Evolutionary conservation across 495 filamentous ascomycete genomes (phyloP).

Genomic region (Penicillium turbatum): DNA sequence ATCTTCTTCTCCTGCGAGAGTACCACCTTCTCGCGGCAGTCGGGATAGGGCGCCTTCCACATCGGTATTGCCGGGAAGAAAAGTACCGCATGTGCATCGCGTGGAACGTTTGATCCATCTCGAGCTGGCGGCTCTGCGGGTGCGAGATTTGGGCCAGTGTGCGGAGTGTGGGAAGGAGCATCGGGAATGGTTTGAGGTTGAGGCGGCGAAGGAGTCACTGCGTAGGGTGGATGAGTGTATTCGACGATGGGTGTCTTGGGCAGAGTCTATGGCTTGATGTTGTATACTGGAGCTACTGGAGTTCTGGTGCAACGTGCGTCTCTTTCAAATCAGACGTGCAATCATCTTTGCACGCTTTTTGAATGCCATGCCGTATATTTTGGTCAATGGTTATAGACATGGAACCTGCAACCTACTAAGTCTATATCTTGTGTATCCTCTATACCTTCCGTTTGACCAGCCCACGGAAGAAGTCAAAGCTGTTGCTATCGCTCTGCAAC

Average conservation of each 20-base stretch:
- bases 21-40: slow-evolving; percentile 5
- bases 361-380: not conserved
- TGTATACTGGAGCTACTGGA: too few relatives aligned
- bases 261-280: slow-evolving; percentile 33
- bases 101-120: slow-evolving; percentile 90
- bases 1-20: slow-evolving; percentile 24
- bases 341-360: not conserved
- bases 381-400: not conserved
- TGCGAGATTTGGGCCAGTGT: slow-evolving; percentile 68
- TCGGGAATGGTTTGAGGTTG: slow-evolving; percentile 93
- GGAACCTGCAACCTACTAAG: not conserved
- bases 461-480: slow-evolving; percentile 96
- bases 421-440: not conserved
- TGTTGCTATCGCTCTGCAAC: slow-evolving; percentile 94
- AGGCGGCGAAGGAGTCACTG: slow-evolving; percentile 66
- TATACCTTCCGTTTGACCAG: slow-evolving; percentile 73
- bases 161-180: slow-evolving; percentile 80
- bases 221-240: slow-evolving; percentile 78
- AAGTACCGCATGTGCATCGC: slow-evolving; percentile 80
- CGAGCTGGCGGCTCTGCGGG: slow-evolving; percentile 67
- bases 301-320: too few relatives aligned
- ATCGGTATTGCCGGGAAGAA: slow-evolving; percentile 44
- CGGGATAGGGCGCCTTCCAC: not conserved
- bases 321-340: too few relatives aligned
- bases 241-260: slow-evolving; percentile 83